Evolutionary conservation across 2,329 filamentous ascomycete species (phyloP).

Genomic region (Fusarium continuum): DNA sequence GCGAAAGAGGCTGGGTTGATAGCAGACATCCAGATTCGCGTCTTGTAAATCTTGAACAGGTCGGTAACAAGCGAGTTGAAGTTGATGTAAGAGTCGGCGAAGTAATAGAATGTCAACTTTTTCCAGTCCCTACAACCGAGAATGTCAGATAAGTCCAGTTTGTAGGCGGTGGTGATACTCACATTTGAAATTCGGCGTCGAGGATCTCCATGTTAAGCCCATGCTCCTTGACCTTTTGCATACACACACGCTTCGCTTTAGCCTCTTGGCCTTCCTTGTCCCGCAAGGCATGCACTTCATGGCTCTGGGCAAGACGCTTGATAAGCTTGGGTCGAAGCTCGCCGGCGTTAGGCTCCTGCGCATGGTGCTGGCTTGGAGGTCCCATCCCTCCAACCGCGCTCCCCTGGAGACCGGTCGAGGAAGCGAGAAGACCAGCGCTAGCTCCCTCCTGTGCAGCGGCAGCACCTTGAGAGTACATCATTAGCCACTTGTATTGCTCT

Average conservation of each 20-base stretch:
- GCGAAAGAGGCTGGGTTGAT: constrained; percentile 98
- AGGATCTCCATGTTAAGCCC: constrained; percentile 98
- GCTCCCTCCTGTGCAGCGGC: constrained; percentile 68
- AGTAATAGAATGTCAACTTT: constrained; percentile 99
- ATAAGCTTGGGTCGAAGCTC: constrained; percentile 97
- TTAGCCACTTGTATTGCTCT: constrained; percentile 97
- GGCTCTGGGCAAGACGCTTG: constrained; percentile 89
- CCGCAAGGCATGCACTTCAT: constrained; percentile 87
- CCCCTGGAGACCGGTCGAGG: constrained; percentile 70
- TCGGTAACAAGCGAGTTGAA: constrained; percentile 98
- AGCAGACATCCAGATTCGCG: constrained; percentile 98
- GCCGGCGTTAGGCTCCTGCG: constrained; percentile 73
- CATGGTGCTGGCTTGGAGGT: constrained; percentile 75
- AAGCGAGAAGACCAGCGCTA: constrained; percentile 69
- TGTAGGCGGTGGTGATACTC: constrained; percentile 53
- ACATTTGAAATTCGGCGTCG: constrained; percentile 99
- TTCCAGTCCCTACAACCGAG: constrained; percentile 83
- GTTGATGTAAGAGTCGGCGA: constrained; percentile 97
- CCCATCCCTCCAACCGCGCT: constrained; percentile 83
- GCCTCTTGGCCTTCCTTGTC: constrained; percentile 98
- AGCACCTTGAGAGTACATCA: constrained; percentile 94
- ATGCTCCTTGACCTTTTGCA: constrained; percentile 96
- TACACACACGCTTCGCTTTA: constrained; percentile 95
- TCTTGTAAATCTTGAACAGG: constrained; percentile 99
- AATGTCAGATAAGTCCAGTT: constrained; percentile 9